Base-by-base conservation (phyloP, 1,284 basidiomycete genomes). In the Microbotryum lychnidis-dioicae region DNA sequence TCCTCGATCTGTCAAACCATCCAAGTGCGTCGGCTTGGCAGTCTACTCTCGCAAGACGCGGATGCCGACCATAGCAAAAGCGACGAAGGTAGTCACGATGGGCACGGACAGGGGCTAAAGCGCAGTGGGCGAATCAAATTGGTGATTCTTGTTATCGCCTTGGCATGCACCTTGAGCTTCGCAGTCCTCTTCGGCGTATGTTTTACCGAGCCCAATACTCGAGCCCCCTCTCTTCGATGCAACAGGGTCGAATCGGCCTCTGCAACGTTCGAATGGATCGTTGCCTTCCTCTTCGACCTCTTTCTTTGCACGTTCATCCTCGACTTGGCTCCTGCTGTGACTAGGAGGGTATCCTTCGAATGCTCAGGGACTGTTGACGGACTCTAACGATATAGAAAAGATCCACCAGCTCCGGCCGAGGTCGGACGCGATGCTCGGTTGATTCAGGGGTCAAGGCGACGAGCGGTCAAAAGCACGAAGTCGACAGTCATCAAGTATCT, bases 1-100 rank as follows among this genome's bases (percentile, higher is more conserved):
- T 76, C 76, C 10, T 79, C 79, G 31, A 73, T 78, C 50, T 77
- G 77, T 70, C 79, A 81, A 65, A 75, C 76, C 4, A 70, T 75
- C 44, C 76, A 81, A 66, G 70, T 80, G 37, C 74, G 76, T 56
- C 71, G 74, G 68, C 62, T 73, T 21, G 65, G 69, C 69, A 73
- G 9, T 31, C 31, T 31, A 16, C 12, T 6, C 37, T 42, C 37
- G 37, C 31, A 31, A 31, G 16, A 18, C 37, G 37, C 37, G 37
- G 37, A 42, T 12, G 37, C 10, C 37, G 37, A 16, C 37, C 12
- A 18, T 12, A 42, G 37, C 37, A 10, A 42, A 4, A 18, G 12
- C 37, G 37, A 42, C 14, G 8, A 31, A 31, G 31, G 56, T 18
- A 51, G 46, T 8, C 64, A 70, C 59, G 54, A 55, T 21, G 75